These are phyloP conservation scores for Gossypium anomalum DNA, from an alignment of 345 rosid species.

Conservation along the genomic window DNA sequence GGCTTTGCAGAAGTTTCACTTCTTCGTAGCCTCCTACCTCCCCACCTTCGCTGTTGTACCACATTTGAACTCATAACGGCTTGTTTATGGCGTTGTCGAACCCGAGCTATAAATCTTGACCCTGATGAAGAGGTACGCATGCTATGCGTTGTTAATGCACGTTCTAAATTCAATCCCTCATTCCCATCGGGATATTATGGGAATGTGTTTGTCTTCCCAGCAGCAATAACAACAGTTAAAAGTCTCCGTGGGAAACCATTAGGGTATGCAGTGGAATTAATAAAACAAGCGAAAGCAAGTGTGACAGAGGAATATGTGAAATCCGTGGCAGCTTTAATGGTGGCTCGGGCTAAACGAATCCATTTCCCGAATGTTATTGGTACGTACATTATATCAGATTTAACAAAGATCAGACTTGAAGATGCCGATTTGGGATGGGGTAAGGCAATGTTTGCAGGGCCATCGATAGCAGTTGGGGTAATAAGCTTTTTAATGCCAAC, in stretches of 20 bases:
- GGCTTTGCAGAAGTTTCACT: conserved; percentile 28
- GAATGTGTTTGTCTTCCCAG: not conserved
- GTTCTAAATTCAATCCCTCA: not conserved
- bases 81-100: too few species aligned
- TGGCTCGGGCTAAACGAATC: conserved; percentile 30
- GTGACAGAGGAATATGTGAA: conserved; percentile 21
- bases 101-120: too few species aligned
- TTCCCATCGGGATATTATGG: not conserved
- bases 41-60: too few species aligned
- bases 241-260: not conserved
- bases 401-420: conserved; percentile 30
- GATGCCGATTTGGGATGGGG: conserved; percentile 53
- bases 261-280: not conserved
- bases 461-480: not conserved
- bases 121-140: too few species aligned
- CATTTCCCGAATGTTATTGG: conserved; percentile 20
- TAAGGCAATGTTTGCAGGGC: conserved; percentile 35
- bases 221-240: not conserved
- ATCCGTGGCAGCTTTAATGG: conserved; percentile 49
- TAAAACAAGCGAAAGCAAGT: too few species aligned
- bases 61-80: too few species aligned
- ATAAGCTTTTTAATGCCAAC: not conserved
- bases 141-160: too few species aligned
- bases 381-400: conserved; percentile 35
- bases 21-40: too few species aligned